Evolutionary conservation across 2,329 filamentous ascomycete genomes (phyloP), one percentile per base, ranked within the genome.

Genomic region (Monilinia aucupariae): DNA sequence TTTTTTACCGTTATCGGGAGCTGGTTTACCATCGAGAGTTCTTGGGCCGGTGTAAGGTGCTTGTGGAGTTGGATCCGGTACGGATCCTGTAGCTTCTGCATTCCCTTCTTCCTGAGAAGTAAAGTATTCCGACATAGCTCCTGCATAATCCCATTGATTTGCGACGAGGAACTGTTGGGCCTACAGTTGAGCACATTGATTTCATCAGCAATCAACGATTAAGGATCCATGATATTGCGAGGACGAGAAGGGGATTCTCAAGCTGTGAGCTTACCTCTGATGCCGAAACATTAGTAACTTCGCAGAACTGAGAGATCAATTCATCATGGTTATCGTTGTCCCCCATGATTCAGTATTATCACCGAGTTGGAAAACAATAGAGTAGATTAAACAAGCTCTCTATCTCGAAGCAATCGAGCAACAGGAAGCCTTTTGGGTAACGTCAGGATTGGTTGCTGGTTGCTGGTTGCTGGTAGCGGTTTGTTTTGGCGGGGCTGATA

Each of bases 121-220:
- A 71, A 84, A 90, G 76, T 81, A 89, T 58, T 84, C 81, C 37
- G 83, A 80, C 61, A 83, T 81, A 20, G 88, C 88, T 12, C 79
- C 77, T 67, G 82, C 79, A 50, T 90, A 76, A 70, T 91, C 82
- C 87, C 89, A 91, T 67, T 82, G 77, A 70, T 82, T 85, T 43
- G 82, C 81, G 27, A 80, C 78, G 9, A 93, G 84, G 68, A 89
- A 89, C 65, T 87, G 80, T 62, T 80, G 79, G 53, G 89, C 89
- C 88, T 92, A 62, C 34, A 64, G 66, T 43, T 47, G 32, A 50
- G 9, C 9, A n/a, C 6, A 12, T 1, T 22, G 6, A n/a, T n/a
- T 22, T 13, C 47, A 22, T 58, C 27, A 58, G 54, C 30, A 41
- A 55, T n/a, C 27, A 45, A n/a, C 20, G 41, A 25, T 49, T 41